Evolutionary conservation across 2,329 filamentous ascomycete genomes (phyloP), one percentile per base, ranked within the genome.

Genomic region (Ophiostoma australiae): DNA sequence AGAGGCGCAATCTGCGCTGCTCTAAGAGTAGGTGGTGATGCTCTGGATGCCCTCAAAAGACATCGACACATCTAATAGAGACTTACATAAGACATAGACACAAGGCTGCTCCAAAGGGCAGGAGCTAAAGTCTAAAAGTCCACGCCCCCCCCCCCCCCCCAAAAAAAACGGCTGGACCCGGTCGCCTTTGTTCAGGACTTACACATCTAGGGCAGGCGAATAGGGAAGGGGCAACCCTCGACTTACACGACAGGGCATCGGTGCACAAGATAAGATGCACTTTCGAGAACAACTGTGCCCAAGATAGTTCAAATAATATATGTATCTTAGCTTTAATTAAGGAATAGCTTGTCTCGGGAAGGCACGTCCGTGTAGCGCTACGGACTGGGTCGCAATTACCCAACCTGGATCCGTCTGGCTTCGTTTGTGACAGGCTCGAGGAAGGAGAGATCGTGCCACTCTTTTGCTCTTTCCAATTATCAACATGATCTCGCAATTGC

Each of bases 121-220:
- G 20, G 63, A 6, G 35, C 63, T n/a, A 48, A n/a, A 17, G 44
- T n/a, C 17, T 7, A 20, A 20, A 20, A 20, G 17, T 17, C 7
- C n/a, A n/a, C n/a, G n/a, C n/a, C n/a, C n/a, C n/a, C n/a, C n/a
- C n/a, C n/a, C n/a, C n/a, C n/a, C n/a, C n/a, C n/a, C n/a, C 8
- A 37, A 37, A 37, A 8, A 17, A 48, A 48, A 27, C 66, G 66
- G 66, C 66, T 67, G 66, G 37, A 31, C 66, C 66, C 66, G 66
- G 23, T 27, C 10, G 37, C 33, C 66, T 48, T 67, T 67, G 65
- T 67, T 17, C 65, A 41, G n/a, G 37, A 67, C 65, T 67, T 67
- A 44, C n/a, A 67, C 66, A 4, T 20, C n/a, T 27, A 20, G 20
- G 63, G 63, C 17, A n/a, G 20, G 27, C 66, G 39, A 31, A 44